Percentiles rank a stretch among this genome's conserved stretches.
Conservation (phyloP, 495 filamentous ascomycete species). For the Podospora appendiculata region DNA sequence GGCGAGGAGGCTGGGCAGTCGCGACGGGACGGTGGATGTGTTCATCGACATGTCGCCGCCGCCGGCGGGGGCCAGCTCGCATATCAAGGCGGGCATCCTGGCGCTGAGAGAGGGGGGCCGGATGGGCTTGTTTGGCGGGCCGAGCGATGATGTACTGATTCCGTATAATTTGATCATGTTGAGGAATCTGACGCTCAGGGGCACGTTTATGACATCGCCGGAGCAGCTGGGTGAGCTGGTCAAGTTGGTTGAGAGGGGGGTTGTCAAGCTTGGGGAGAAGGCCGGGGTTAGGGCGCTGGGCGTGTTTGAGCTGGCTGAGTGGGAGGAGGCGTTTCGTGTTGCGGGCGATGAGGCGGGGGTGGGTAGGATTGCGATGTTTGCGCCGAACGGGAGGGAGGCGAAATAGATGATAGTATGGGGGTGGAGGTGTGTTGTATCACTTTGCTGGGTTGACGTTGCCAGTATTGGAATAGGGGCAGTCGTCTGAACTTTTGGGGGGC, state of each 20-base stretch:
- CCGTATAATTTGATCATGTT: conserved; percentile 22
- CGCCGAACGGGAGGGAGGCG: conserved; percentile 6
- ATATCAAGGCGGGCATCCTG: conserved; percentile 34
- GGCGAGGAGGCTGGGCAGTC: conserved; percentile 4
- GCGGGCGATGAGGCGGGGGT: conserved; percentile 1
- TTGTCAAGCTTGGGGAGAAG: conserved; percentile 22
- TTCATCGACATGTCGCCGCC: conserved; percentile 40
- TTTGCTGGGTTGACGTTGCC: too few species aligned
- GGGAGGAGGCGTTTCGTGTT: conserved; percentile 8
- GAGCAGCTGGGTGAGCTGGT: conserved; percentile 20
- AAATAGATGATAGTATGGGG: too few species aligned
- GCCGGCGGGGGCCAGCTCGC: conserved; percentile 20
- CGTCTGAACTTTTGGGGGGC: too few species aligned
- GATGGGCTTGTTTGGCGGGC: conserved; percentile 39
- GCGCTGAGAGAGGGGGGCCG: conserved; percentile 28
- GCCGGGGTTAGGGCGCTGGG: conserved; percentile 4
- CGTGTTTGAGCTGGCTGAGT: conserved; percentile 15
- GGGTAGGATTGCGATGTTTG: conserved; percentile 2
- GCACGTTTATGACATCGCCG: conserved; percentile 37
- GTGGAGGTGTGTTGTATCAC: too few species aligned
- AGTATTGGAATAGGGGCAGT: too few species aligned
- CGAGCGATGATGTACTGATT: conserved; percentile 25
- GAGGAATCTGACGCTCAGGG: conserved; percentile 27
- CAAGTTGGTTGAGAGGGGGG: conserved; percentile 24
- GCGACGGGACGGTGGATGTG: conserved; percentile 25